phyloP scores from a whole-genome alignment of 345 rosid species.

The Trapa bicornis region DNA sequence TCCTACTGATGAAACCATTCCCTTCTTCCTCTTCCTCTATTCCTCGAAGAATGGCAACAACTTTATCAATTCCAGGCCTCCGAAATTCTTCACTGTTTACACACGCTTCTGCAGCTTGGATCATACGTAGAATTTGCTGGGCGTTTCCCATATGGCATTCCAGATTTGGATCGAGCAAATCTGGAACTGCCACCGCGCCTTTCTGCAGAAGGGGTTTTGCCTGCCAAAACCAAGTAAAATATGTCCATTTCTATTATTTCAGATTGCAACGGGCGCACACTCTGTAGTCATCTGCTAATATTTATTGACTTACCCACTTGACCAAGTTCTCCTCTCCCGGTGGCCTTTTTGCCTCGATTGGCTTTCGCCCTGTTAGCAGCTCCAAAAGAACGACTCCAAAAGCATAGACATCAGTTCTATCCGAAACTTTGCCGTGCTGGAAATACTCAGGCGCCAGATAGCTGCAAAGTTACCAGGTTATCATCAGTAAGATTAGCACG shows the following conservation, averaged over 20 bases:
- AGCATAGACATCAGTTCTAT: slow-evolving; percentile 91
- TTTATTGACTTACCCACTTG: slow-evolving; percentile 62
- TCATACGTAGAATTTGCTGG: slow-evolving; percentile 40
- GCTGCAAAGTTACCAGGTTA: slow-evolving; percentile 19
- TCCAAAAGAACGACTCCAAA: slow-evolving; percentile 89
- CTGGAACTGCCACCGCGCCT: slow-evolving; percentile 51
- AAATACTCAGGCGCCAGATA: slow-evolving; percentile 95
- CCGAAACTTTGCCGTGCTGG: slow-evolving; percentile 91
- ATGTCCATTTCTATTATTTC: background rate
- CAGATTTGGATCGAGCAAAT: slow-evolving; percentile 57
- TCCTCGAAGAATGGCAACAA: slow-evolving; percentile 47
- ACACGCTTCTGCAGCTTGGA: slow-evolving; percentile 69
- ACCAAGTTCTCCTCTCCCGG: slow-evolving; percentile 89
- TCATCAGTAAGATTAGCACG: background rate
- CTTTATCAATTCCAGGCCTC: slow-evolving; percentile 52
- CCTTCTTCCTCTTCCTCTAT: slow-evolving; percentile 25
- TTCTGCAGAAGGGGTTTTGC: slow-evolving; percentile 65
- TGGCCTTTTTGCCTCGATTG: slow-evolving; percentile 69
- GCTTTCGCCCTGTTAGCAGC: slow-evolving; percentile 74
- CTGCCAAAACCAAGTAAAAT: slow-evolving; percentile 4
- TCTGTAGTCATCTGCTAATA: background rate
- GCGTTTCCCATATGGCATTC: slow-evolving; percentile 21
- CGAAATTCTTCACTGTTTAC: slow-evolving; percentile 54
- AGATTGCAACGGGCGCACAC: background rate
- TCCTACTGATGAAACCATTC: slow-evolving; percentile 22